A percentile compares a stretch with the other conserved stretches of the same genome.
These are phyloP conservation scores for Tetradesmus obliquus DNA, from an alignment of 139 green algal genomes.

Conservation along the genomic window DNA sequence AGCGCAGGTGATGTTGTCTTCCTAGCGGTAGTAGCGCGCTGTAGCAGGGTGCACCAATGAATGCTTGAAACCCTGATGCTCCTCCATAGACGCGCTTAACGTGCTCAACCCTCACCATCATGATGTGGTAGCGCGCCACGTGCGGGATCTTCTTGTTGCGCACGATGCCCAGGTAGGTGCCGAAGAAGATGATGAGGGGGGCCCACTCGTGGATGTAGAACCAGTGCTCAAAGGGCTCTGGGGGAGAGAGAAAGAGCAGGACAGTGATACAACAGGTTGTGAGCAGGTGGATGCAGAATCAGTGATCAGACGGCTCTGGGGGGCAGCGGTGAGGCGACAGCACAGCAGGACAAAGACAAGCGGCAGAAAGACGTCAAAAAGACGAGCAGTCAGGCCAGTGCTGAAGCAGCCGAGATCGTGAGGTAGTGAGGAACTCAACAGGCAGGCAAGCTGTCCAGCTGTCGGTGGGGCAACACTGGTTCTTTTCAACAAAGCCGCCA, in stretches of 20 bases:
- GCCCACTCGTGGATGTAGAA: constrained; percentile 79
- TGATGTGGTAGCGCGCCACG: constrained; percentile 74
- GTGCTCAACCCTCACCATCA: constrained; percentile 61
- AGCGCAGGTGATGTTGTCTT: no score
- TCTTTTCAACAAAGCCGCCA: no score
- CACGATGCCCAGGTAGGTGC: constrained; percentile 74
- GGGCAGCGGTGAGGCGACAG: not conserved
- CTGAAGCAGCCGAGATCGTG: no score
- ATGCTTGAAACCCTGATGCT: no score
- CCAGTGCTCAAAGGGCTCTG: constrained; percentile 78
- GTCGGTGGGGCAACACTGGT: no score
- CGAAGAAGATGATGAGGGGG: constrained; percentile 77
- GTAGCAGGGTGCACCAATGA: no score
- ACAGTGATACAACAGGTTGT: not conserved
- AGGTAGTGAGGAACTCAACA: no score
- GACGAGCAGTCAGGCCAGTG: no score
- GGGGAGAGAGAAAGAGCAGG: not conserved
- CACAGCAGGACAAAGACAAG: not conserved
- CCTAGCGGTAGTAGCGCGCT: no score
- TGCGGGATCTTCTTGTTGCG: constrained; percentile 76
- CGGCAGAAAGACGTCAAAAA: no score
- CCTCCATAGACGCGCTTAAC: no score
- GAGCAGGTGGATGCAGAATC: not conserved
- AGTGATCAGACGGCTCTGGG: not conserved
- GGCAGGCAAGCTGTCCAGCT: no score